Base-by-base conservation (phyloP, 1,284 basidiomycete species). In the Athelia sp. region DNA sequence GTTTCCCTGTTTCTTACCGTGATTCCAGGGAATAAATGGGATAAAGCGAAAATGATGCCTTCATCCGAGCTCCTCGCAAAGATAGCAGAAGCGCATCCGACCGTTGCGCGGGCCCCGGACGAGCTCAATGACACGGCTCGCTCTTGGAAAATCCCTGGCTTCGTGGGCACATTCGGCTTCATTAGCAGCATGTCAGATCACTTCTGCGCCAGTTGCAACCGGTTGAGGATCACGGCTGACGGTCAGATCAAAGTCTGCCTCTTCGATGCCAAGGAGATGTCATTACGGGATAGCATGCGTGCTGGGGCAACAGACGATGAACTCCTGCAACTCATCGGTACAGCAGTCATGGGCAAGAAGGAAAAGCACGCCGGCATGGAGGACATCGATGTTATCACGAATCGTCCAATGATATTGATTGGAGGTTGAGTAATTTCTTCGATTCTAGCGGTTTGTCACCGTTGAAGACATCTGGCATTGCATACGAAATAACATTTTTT, bases 151-250 rank as follows among this genome's bases (percentile, higher is more conserved):
- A 79, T 93, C 47, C 87, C 84, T 1, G 87, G 87, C 3, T 79
- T 85, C 61, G 60, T 60, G 51, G 92, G 92, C 29, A 84, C 74
- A 56, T 78, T 94, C 59, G 91, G 91, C 9, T 93, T 94, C 70
- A 95, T 95, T 62, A 90, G 85, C 58, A 89, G 86, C 70, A 92
- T 93, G 90, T 93, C 90, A 24, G 90, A 95, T 64, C 90, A 93
- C 66, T 93, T 95, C 61, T 94, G 92, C 65, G 78, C 81, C 3
- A 84, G 84, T 1, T 95, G 92, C 69, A 93, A 93, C 62, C 76
- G 91, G 54, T 71, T 94, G 49, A 76, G 93, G 38, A 73, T 95
- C 46, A 93, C 89, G 26, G 88, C 91, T 14, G 92, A 95, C 62
- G 92, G 93, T 3, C 82, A 93, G 63, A 87, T 95, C 60, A 95